Evolutionary conservation across 768 basidiomycete species (phyloP), one percentile per base, ranked within the genome.

Genomic region (Sistotremastrum suecicum): DNA sequence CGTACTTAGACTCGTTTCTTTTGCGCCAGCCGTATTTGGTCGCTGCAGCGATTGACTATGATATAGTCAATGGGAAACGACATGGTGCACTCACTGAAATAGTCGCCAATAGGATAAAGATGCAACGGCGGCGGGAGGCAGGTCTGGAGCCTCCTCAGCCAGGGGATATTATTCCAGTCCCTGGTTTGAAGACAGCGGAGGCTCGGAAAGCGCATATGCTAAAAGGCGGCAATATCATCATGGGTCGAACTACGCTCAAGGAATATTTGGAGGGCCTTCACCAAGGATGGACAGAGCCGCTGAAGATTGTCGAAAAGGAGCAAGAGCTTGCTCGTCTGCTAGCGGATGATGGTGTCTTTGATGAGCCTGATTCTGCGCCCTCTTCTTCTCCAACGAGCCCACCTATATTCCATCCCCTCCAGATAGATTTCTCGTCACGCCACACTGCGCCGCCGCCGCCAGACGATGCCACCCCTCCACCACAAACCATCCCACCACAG

Each of bases 41-140:
- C 34, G 91, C 94, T 4, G 90, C 91, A 2, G 95, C 90, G 0
- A 68, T 97, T 34, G 95, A 99, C 70, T 99, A 86, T 61, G 79
- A 83, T 35, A 74, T 91, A 61, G 64, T 89, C 41, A 68, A 74
- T 9, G 85, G 88, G 28, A 84, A 84, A 56, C 71, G 81, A 48
- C 80, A 87, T 51, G 92, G 95, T 4, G 90, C 92, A 52, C 70
- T 97, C 39, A 75, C 83, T n/a, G 69, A 74, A 28, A 76, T 74
- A 32, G 70, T 95, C 11, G 75, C 83, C 8, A 75, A 89, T 37
- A 72, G 82, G 43, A 74, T 89, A 52, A 76, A 80, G 52, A 58
- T 68, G 20, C 76, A 80, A 40, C 74, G 95, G 39, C 77, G 89
- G 42, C 56, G 74, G 39, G 72, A 76, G 8, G 62, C 75, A 0